These are phyloP conservation scores for Inonotus hispidus DNA, from an alignment of 1,284 basidiomycete species.

Conservation along the genomic window DNA sequence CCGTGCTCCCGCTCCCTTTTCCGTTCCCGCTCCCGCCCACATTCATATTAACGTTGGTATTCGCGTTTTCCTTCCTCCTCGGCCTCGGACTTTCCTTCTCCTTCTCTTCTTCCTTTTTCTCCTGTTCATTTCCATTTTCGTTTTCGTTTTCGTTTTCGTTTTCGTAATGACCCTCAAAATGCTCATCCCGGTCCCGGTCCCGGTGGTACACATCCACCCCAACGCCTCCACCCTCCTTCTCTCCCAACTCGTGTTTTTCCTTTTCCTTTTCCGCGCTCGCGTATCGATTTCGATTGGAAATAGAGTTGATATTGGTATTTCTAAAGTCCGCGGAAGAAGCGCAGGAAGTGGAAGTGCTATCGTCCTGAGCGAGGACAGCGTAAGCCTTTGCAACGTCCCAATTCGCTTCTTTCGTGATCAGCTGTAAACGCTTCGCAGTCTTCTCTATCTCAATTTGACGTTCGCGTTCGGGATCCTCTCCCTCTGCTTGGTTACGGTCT, in stretches of 20 bases:
- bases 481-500: neutral
- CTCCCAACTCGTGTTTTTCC: neutral
- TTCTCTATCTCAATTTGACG: conserved; percentile 44
- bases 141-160: neutral
- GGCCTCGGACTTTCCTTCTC: conserved; percentile 15
- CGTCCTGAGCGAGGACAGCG: conserved; percentile 45
- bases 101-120: conserved; percentile 18
- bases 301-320: too few relatives aligned
- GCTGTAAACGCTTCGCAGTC: conserved; percentile 56
- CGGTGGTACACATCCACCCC: too few relatives aligned
- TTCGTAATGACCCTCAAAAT: too few relatives aligned
- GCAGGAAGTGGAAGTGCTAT: too few relatives aligned
- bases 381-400: conserved; percentile 58
- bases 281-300: too few relatives aligned
- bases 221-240: conserved; percentile 22
- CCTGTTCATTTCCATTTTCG: too few relatives aligned
- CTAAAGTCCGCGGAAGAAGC: conserved; percentile 22
- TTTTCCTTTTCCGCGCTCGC: too few relatives aligned
- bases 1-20: too few relatives aligned
- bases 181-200: too few relatives aligned
- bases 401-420: conserved; percentile 63
- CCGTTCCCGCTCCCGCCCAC: too few relatives aligned
- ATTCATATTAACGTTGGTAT: too few relatives aligned
- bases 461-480: conserved; percentile 35
- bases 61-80: too few relatives aligned